Conservation (phyloP, 176 grass and related monocot genomes). For the Aechmea fasciata region DNA sequence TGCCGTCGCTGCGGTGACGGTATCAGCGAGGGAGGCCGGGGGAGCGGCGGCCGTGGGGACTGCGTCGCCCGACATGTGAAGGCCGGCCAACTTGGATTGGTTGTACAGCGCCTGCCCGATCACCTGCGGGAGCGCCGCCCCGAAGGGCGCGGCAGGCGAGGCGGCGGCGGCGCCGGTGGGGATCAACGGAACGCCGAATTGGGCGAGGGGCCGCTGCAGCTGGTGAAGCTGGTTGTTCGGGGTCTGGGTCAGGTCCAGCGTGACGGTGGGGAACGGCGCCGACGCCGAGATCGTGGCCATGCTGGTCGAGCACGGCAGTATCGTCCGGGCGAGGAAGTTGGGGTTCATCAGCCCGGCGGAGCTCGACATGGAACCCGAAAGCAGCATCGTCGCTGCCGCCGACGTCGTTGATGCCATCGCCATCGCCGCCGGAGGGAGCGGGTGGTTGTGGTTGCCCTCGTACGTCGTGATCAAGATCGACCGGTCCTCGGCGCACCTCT, state of each 20-base stretch:
- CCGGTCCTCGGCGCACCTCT: constrained; percentile 82
- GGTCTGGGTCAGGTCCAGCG: constrained; percentile 71
- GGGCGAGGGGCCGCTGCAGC: constrained; percentile 13
- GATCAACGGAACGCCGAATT: constrained; percentile 36
- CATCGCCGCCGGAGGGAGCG: constrained; percentile 79
- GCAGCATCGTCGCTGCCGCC: constrained; percentile 71
- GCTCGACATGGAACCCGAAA: constrained; percentile 80
- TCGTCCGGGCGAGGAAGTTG: constrained; percentile 60
- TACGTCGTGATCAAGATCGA: constrained; percentile 85
- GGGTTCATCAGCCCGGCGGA: constrained; percentile 45
- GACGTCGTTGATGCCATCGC: constrained; percentile 93
- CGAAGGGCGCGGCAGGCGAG: constrained; percentile 17
- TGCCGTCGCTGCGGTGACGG: constrained; percentile 60
- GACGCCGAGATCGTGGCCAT: constrained; percentile 89
- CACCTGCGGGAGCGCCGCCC: not conserved
- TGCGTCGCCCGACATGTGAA: constrained; percentile 52
- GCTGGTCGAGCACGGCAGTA: constrained; percentile 78
- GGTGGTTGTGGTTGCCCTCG: constrained; percentile 90
- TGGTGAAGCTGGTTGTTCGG: constrained; percentile 46
- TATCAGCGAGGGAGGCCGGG: constrained; percentile 23
- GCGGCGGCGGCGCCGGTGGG: constrained; percentile 14
- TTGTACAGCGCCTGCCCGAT: constrained; percentile 44
- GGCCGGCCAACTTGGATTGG: constrained; percentile 63
- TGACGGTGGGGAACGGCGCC: constrained; percentile 82
- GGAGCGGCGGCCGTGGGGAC: constrained; percentile 13